A percentile compares a stretch with the other conserved stretches of the same genome.
Evolutionary conservation across 1,139 yeast genomes (phyloP).

Genomic region (Geotrichum histeridarum): DNA sequence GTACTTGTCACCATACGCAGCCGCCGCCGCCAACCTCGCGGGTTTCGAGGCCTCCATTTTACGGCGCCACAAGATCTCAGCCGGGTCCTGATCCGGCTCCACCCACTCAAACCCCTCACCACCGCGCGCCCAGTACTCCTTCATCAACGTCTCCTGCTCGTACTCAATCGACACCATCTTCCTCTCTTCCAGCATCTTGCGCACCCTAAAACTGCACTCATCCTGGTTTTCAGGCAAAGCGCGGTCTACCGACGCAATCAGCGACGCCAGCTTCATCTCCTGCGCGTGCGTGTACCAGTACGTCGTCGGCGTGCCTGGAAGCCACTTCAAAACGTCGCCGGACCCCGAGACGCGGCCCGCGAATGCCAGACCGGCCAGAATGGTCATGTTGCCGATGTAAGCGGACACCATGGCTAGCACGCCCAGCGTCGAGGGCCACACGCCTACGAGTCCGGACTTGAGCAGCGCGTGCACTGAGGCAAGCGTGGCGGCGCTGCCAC

Average conservation of each 20-base stretch:
- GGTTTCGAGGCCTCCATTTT: conserved; percentile 18
- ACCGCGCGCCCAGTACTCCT: conserved; percentile 73
- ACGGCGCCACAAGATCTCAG: conserved; percentile 38
- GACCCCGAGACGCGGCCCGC: conserved; percentile 57
- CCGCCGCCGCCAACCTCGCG: conserved; percentile 12
- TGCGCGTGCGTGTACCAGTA: conserved; percentile 65
- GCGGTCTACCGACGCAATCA: conserved; percentile 59
- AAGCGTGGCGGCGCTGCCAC: conserved; percentile 36
- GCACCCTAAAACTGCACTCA: conserved; percentile 34
- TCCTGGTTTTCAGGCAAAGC: conserved; percentile 40
- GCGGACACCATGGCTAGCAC: conserved; percentile 60
- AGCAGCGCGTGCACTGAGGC: conserved; percentile 34
- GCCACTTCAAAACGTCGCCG: conserved; percentile 56
- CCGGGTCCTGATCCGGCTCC: conserved; percentile 77
- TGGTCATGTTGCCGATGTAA: conserved; percentile 56
- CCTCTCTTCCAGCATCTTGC: conserved; percentile 31
- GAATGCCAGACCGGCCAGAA: conserved; percentile 50
- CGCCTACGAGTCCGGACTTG: conserved; percentile 41
- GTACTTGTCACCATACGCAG: conserved; percentile 20
- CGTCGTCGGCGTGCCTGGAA: conserved; percentile 58
- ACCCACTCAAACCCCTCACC: conserved; percentile 77
- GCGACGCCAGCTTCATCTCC: conserved; percentile 62
- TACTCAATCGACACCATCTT: conserved; percentile 52
- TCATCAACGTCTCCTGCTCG: conserved; percentile 54
- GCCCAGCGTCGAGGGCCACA: conserved; percentile 34